Evolutionary conservation across 495 filamentous ascomycete species (phyloP), one percentile per base, ranked within the genome.

Genomic region (Podospora pseudocomata): DNA sequence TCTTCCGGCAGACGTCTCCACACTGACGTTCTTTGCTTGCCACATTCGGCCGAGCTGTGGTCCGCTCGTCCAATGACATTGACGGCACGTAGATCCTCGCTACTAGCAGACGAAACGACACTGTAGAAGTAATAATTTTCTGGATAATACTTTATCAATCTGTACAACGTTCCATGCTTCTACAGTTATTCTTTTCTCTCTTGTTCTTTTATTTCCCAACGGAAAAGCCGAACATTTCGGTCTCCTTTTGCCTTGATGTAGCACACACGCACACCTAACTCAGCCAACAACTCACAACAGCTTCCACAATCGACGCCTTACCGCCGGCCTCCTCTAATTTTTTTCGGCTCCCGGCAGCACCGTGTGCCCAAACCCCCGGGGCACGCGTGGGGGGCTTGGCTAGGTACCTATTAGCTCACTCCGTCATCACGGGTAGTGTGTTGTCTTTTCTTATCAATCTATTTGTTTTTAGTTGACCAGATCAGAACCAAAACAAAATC

Each of bases 21-120:
- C 26, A 65, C 68, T 70, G 68, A 70, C 65, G 68, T 70, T 32
- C 56, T 18, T 61, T 60, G 68, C 64, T 63, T 67, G 70, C 60
- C 67, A 61, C 56, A 69, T 72, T 57, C 60, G 67, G 65, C 64
- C 64, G 67, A 64, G 63, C 23, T 19, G 53, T 53, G 44, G 11
- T 39, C 66, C 27, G 63, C 60, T 6, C 16, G 30, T 44, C 66
- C 69, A 71, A 62, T 66, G 63, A 71, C 23, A 54, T 63, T 28
- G 19, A 32, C 61, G 49, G 27, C 59, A 9, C 59, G 30, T 28
- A 16, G 60, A 30, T 62, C 30, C 1, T 62, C 30, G 19, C 30
- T 62, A 7, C 4, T 1, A 58, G 23, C 55, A 20, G 55, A 20
- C 5, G 7, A 26, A 18, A 15, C 60, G 23, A 18, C 19, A 56